Evolutionary conservation across 164 flowering plant species (phyloP).

Genomic region (Amborella trichopoda): DNA sequence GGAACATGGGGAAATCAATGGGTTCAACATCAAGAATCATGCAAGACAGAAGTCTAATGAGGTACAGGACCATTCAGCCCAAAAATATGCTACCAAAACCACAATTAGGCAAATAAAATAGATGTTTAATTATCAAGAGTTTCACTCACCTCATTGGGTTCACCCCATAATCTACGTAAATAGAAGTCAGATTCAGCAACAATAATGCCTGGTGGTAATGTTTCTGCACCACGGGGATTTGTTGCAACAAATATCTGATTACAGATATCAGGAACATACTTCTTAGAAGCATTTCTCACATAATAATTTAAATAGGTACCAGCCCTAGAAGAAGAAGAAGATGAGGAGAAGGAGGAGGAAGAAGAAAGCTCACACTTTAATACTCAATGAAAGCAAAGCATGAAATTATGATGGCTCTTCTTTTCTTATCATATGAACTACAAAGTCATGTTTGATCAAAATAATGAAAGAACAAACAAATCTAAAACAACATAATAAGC

Average conservation of each 20-base stretch:
- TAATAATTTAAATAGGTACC: too few species aligned
- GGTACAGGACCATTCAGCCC: background rate
- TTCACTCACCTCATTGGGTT: conserved; percentile 75
- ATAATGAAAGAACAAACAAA: too few species aligned
- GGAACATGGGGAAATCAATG: background rate
- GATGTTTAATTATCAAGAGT: background rate
- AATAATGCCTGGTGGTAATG: conserved; percentile 77
- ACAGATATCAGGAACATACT: too few species aligned
- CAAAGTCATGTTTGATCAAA: too few species aligned
- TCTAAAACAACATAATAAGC: too few species aligned
- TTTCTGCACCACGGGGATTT: conserved; percentile 86
- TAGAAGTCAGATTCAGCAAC: conserved; percentile 65
- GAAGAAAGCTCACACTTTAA: too few species aligned
- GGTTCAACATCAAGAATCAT: background rate
- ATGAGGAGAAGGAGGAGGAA: too few species aligned
- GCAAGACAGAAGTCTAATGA: background rate
- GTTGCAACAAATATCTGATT: conserved; percentile 75
- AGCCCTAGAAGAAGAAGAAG: too few species aligned
- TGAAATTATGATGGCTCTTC: too few species aligned
- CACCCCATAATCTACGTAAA: conserved; percentile 92
- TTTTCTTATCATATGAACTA: too few species aligned
- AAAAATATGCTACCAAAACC: background rate
- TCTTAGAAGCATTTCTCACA: too few species aligned
- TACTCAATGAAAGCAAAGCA: too few species aligned
- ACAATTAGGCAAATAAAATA: background rate